These are phyloP conservation scores for Colletotrichum brevisporum DNA, from an alignment of 2,329 filamentous ascomycete genomes.

Conservation along the genomic window DNA sequence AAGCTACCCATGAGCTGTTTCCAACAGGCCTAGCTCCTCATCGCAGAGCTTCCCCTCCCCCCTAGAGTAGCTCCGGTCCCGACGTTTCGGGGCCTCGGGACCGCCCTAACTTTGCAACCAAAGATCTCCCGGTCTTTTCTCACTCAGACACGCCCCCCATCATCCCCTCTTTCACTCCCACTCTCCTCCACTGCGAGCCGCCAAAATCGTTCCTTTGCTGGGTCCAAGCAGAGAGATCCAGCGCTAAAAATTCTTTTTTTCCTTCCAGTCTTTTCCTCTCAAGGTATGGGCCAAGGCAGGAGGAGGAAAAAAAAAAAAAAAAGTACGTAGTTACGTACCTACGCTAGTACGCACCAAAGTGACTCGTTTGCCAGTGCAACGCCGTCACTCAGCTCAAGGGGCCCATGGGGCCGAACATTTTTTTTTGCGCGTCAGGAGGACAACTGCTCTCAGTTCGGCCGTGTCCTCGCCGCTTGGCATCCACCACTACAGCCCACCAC, in stretches of 20 bases:
- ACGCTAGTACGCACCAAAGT: not conserved
- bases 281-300: not conserved
- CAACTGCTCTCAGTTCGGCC: slow-evolving; percentile 23
- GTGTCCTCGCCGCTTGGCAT: slow-evolving; percentile 12
- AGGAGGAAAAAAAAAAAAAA: too few relatives aligned
- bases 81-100: slow-evolving; percentile 34
- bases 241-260: slow-evolving; percentile 8
- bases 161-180: slow-evolving; percentile 19
- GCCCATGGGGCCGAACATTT: slow-evolving; percentile 4
- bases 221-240: not conserved
- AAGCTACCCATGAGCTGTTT: slow-evolving; percentile 27
- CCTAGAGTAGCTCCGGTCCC: slow-evolving; percentile 33
- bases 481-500: slow-evolving; percentile 15
- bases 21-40: slow-evolving; percentile 10
- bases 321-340: slow-evolving; percentile 32
- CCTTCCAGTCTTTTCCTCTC: not conserved
- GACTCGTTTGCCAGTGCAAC: slow-evolving; percentile 32
- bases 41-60: not conserved
- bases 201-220: slow-evolving; percentile 28
- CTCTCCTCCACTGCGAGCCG: slow-evolving; percentile 11
- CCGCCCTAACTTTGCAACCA: slow-evolving; percentile 34
- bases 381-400: slow-evolving; percentile 34
- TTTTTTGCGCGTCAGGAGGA: slow-evolving; percentile 39
- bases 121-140: slow-evolving; percentile 19
- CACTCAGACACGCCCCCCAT: not conserved